Percentiles rank a stretch among this genome's conserved stretches.
phyloP scores from a whole-genome alignment of 257 asterid species.

The Plantago elongata region DNA sequence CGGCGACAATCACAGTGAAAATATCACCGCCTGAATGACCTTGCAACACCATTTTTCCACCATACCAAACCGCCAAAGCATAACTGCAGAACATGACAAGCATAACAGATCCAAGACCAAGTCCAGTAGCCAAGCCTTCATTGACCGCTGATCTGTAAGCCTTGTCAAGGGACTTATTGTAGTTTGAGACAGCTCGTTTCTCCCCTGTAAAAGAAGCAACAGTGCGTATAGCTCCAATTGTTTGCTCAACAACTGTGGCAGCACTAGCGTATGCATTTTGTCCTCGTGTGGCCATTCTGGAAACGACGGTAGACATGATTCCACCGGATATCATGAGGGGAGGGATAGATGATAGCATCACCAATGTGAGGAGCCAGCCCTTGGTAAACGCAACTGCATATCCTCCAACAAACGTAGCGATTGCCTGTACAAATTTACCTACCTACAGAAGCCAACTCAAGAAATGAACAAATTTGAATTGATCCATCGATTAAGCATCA shows the following conservation, averaged over 20 bases:
- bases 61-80: conserved; percentile 62
- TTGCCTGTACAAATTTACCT: conserved; percentile 6
- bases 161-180: conserved; percentile 34
- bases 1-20: conserved; percentile 44
- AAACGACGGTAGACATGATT: conserved; percentile 11
- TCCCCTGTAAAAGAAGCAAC: conserved; percentile 75
- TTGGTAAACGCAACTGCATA: conserved; percentile 9
- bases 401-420: conserved; percentile 14
- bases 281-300: conserved; percentile 26
- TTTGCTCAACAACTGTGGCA: conserved; percentile 30
- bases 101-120: conserved; percentile 45
- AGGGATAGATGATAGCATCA: conserved; percentile 12
- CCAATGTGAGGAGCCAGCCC: conserved; percentile 13
- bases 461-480: too few relatives aligned
- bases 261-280: conserved; percentile 33
- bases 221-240: conserved; percentile 30
- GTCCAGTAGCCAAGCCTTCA: conserved; percentile 59
- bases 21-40: conserved; percentile 51
- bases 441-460: conserved; percentile 3
- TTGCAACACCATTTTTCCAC: conserved; percentile 41
- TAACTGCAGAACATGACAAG: conserved; percentile 35
- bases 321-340: conserved; percentile 17
- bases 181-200: conserved; percentile 38
- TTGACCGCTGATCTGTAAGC: conserved; percentile 37
- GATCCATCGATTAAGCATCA: too few relatives aligned